These are phyloP conservation scores for Cutaneotrichosporon arboriforme DNA, from an alignment of 1,284 basidiomycete species.

Conservation along the genomic window DNA sequence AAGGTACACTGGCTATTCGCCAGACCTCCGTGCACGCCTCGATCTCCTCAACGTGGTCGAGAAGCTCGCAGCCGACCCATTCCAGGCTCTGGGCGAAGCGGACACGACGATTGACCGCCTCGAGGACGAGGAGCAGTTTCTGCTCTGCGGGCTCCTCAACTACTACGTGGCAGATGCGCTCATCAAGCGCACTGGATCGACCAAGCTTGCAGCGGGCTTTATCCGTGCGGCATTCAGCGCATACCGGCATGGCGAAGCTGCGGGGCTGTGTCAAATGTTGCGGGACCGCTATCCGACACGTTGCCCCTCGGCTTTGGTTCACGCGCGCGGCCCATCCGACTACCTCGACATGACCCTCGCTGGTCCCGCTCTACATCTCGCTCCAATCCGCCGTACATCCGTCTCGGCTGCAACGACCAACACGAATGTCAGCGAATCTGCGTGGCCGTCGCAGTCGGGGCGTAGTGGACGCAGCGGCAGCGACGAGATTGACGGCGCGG, in stretches of 20 bases:
- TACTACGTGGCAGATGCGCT: conserved; percentile 16
- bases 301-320: neutral
- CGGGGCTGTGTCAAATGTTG: conserved; percentile 21
- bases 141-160: conserved; percentile 24
- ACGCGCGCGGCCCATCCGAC: conserved; percentile 15
- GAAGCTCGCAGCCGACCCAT: conserved; percentile 1
- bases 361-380: neutral
- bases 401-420: neutral
- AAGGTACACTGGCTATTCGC: conserved; percentile 8
- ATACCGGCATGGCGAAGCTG: conserved; percentile 9
- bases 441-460: neutral
- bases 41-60: conserved; percentile 7
- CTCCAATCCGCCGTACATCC: neutral
- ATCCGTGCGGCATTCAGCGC: conserved; percentile 13
- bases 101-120: conserved; percentile 20
- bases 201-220: conserved; percentile 17
- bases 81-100: conserved; percentile 6
- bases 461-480: neutral
- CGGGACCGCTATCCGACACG: conserved; percentile 11
- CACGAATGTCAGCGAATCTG: neutral
- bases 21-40: conserved; percentile 8
- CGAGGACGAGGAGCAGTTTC: conserved; percentile 9
- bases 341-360: conserved; percentile 6
- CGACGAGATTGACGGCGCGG: neutral
- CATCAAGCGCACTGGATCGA: conserved; percentile 9